Base-by-base conservation (phyloP, 371 early-diverging fungal species). In the Mortierella sp. region DNA sequence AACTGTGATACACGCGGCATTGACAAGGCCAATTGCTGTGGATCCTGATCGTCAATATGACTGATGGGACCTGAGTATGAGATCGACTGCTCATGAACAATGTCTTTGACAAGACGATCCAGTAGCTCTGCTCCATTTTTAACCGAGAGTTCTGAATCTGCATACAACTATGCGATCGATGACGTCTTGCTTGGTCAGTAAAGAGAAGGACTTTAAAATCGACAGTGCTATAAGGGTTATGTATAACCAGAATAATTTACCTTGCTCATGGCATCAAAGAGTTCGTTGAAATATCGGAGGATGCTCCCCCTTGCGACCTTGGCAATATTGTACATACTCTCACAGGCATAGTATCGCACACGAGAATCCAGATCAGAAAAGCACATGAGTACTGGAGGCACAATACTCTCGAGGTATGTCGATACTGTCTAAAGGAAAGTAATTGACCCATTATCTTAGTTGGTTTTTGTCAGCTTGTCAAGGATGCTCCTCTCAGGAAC, bases 261-360 rank as follows among this genome's bases (percentile, higher is more conserved):
- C 85, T 96, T 94, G 76, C 95, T 91, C 84, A 98, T 85, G 33
- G 92, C 94, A 76, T 98, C 97, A 87, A 97, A 96, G 5, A 97
- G 90, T 58, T 96, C 96, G 83, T 97, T 97, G 66, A 98, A 98
- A 77, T 91, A 96, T 41, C 91, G 85, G 63, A 97, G 83, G 4
- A 97, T 91, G 63, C 91, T 90, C 3, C 93, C 93, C 63, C 95
- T 88, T 32, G 96, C 95, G 6, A 96, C 97, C 70, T 98, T 98
- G 33, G 94, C 93, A 58, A 98, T 96, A 80, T 98, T 98, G 83
- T 98, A 98, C 92, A 97, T 92, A 59, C 91, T 89, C 84, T 98
- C 98, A 71, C 96, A 96, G 5, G 97, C 96, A 88, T 97, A 97
- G 84, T 97, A 98, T 38, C 97, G 88, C 36, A 97, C 97, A 28